Evolutionary conservation across 1,284 basidiomycete genomes (phyloP), one percentile per base, ranked within the genome.

Genomic region (Moesziomyces sp.): DNA sequence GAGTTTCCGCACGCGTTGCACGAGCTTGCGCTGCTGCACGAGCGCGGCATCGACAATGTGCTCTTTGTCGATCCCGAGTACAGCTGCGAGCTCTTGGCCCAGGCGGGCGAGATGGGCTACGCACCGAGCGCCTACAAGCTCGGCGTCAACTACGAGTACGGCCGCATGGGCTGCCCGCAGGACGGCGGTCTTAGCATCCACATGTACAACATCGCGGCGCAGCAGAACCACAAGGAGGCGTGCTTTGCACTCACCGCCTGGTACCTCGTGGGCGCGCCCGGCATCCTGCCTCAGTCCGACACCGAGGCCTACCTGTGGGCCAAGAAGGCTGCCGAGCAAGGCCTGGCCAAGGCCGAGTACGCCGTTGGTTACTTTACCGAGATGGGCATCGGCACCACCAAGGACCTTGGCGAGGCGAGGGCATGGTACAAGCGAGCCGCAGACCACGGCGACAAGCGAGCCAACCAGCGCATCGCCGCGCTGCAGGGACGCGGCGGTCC

Each of bases 131-230:
- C 96, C 46, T 94, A 96, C 86, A 91, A 94, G 77, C 87, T 99
- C 59, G 96, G 96, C 46, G 96, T 99, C 86, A 98, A 96, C 85
- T 99, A 99, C 85, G 96, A 99, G 87, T 99, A 98, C 85, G 97
- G 96, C 44, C 94, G 94, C 87, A 92, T 98, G 90, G 94, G 94
- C 16, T 99, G 96, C 81, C 96, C 96, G n/a, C 92, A 95, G 83
- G 96, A 99, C 84, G 90, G 94, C 1, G 96, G 97, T 19, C 87
- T 99, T 61, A 95, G 93, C 51, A 99, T 99, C 80, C 96, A 99
- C 86, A 99, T 98, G 86, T 99, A 99, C 85, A 86, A 83, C 74
- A 83, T 83, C 68, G 81, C 66, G 24, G 97, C 96, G 3, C 96
- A 98, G 84, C 95, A 98, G 86, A 91, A 91, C 78, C 97, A 99